phyloP scores from a whole-genome alignment of 108 stramenopile species.

The Skeletonema grethae region DNA sequence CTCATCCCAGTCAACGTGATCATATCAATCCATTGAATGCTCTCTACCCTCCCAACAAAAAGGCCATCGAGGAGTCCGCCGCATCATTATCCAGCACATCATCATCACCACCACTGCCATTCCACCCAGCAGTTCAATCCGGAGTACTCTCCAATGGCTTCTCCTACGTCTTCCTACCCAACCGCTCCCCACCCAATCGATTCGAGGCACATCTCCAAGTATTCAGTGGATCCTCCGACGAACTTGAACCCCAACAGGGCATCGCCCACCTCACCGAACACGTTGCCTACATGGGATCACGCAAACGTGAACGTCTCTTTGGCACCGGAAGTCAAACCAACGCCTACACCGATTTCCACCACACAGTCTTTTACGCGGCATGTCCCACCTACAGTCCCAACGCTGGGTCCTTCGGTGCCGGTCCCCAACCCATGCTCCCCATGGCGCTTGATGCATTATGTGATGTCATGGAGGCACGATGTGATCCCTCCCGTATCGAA shows the following conservation, averaged over 20 bases:
- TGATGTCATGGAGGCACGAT: conserved; percentile 96
- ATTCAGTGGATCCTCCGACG: conserved; percentile 89
- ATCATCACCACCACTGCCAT: conserved; percentile 58
- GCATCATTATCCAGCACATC: background rate
- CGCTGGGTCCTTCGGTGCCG: conserved; percentile 26
- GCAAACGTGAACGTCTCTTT: conserved; percentile 94
- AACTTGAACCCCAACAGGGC: conserved; percentile 93
- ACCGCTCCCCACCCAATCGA: conserved; percentile 89
- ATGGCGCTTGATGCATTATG: conserved; percentile 95
- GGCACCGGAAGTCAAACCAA: conserved; percentile 96
- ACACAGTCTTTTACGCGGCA: conserved; percentile 97
- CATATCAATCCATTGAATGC: conserved; percentile 89
- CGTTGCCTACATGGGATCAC: conserved; percentile 98
- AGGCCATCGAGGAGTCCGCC: conserved; percentile 13
- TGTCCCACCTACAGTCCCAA: conserved; percentile 85
- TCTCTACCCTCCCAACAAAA: conserved; percentile 52
- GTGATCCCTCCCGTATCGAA: conserved; percentile 91
- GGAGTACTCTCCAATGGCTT: conserved; percentile 91
- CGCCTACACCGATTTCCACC: conserved; percentile 99
- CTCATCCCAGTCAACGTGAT: conserved; percentile 76
- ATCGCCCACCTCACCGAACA: conserved; percentile 98
- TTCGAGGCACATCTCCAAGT: conserved; percentile 98
- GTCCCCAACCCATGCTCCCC: conserved; percentile 81
- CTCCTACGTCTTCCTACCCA: conserved; percentile 92
- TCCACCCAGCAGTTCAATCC: conserved; percentile 72